Evolutionary conservation across 495 filamentous ascomycete genomes (phyloP).

Genomic region (Hypoxylon subgilvum): DNA sequence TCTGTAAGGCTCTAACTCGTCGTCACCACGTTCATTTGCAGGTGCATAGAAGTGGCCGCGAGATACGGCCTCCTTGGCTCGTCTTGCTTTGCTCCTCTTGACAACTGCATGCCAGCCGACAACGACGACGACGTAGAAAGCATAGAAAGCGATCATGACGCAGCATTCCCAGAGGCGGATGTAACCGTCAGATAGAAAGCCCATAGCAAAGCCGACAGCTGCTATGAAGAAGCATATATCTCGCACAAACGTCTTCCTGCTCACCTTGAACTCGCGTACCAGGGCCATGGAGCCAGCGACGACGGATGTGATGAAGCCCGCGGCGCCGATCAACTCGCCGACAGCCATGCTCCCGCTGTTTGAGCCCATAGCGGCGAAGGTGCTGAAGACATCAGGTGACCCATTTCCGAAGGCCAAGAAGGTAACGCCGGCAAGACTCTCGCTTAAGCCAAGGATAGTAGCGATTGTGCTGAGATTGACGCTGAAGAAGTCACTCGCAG

Average conservation of each 20-base stretch:
- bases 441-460: slow-evolving; percentile 85
- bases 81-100: slow-evolving; percentile 61
- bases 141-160: slow-evolving; percentile 88
- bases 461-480: slow-evolving; percentile 94
- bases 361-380: slow-evolving; percentile 96
- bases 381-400: slow-evolving; percentile 98
- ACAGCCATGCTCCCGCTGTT: slow-evolving; percentile 95
- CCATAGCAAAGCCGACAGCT: slow-evolving; percentile 85
- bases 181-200: slow-evolving; percentile 83
- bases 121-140: slow-evolving; percentile 88
- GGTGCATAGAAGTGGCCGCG: slow-evolving; percentile 74
- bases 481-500: slow-evolving; percentile 97
- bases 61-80: slow-evolving; percentile 70
- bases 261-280: slow-evolving; percentile 89
- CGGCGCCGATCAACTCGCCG: slow-evolving; percentile 94
- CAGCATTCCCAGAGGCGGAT: slow-evolving; percentile 87
- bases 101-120: slow-evolving; percentile 92
- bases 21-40: slow-evolving; percentile 43
- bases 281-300: slow-evolving; percentile 98
- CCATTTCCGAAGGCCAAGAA: slow-evolving; percentile 98
- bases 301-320: slow-evolving; percentile 94
- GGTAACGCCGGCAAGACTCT: slow-evolving; percentile 95
- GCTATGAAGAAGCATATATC: slow-evolving; percentile 94
- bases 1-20: slow-evolving; percentile 71
- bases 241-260: slow-evolving; percentile 83